These are phyloP conservation scores for Huntiella moniliformis DNA, from an alignment of 2,329 filamentous ascomycete genomes.

Conservation along the genomic window DNA sequence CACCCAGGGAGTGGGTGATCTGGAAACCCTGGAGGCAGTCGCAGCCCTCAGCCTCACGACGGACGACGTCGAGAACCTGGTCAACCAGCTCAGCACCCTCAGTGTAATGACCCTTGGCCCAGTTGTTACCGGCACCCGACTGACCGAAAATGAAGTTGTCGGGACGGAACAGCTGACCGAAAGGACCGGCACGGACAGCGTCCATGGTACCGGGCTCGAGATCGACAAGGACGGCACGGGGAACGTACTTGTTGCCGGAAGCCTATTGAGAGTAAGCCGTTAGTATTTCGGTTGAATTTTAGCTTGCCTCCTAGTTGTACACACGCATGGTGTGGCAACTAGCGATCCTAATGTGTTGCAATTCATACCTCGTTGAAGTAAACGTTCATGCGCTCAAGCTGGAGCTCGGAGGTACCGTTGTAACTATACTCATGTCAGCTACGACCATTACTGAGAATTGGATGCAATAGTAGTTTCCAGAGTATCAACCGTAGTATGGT, in stretches of 20 bases:
- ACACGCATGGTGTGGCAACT: neutral
- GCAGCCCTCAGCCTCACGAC: constrained; percentile 94
- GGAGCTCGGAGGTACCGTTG: constrained; percentile 94
- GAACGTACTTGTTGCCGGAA: constrained; percentile 96
- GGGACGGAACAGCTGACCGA: constrained; percentile 97
- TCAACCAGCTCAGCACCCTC: constrained; percentile 98
- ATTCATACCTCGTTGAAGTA: constrained; percentile 69
- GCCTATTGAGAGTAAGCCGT: constrained; percentile 35
- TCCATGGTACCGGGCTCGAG: constrained; percentile 99
- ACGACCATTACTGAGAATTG: neutral
- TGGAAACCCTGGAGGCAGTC: constrained; percentile 99
- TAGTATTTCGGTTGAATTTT: neutral
- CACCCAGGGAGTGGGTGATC: constrained; percentile 99
- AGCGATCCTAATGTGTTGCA: neutral
- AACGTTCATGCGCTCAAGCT: constrained; percentile 99
- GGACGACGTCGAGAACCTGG: constrained; percentile 94
- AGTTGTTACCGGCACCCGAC: constrained; percentile 99
- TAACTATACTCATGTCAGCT: constrained; percentile 39
- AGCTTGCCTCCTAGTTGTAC: neutral
- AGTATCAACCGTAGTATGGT: neutral
- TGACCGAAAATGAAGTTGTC: constrained; percentile 99
- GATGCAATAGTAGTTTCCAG: neutral
- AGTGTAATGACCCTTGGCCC: constrained; percentile 99
- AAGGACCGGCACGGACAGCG: constrained; percentile 91
- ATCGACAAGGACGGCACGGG: constrained; percentile 97